Base-by-base conservation (phyloP, 345 rosid species). In the Raphanus raphanistrum region DNA sequence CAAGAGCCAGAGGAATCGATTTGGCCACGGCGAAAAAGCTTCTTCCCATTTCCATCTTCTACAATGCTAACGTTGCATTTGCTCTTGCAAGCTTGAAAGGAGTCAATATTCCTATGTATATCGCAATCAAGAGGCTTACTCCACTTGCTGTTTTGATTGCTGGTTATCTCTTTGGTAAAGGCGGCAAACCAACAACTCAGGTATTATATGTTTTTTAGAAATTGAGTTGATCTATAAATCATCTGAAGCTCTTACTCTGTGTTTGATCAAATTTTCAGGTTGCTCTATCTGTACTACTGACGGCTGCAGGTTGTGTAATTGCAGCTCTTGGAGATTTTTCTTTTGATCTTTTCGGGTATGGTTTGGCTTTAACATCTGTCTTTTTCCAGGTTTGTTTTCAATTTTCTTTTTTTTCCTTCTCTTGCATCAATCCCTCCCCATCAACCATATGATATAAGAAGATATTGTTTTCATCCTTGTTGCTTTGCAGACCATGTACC, bases 11-110 rank as follows among this genome's bases (percentile, higher is more conserved):
- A 87, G 90, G 85, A 65, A 5, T 87, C n/a, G 90, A 89, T 38
- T 35, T 87, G 73, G 80, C 78, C 27, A 90, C 97, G 2, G 90
- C 93, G 0, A 95, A 80, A 80, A 88, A 85, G 81, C 97, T 95
- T 79, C 88, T 95, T 27, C 93, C 92, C 0, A 85, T 95, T 71
- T 95, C 99, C 0, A 71, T 95, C 25, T 95, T 95, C 83, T 95
- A 92, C 86, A 95, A 95, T 84, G 98, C 98, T 41, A 95, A 95
- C 77, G 99, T 95, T 54, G 98, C 96, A 2, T 92, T 90, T 79
- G 98, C 99, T 80, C 84, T 95, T 81, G 98, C 99, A 29, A 95
- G 99, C 85, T 87, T 95, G 90, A 95, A 89, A 86, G 99, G 97
- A 33, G 98, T 95, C 10, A 95, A 95, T 64, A 95, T 95, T 69